phyloP scores from a whole-genome alignment of 805 yeast species.

The Starmerella etchellsii region DNA sequence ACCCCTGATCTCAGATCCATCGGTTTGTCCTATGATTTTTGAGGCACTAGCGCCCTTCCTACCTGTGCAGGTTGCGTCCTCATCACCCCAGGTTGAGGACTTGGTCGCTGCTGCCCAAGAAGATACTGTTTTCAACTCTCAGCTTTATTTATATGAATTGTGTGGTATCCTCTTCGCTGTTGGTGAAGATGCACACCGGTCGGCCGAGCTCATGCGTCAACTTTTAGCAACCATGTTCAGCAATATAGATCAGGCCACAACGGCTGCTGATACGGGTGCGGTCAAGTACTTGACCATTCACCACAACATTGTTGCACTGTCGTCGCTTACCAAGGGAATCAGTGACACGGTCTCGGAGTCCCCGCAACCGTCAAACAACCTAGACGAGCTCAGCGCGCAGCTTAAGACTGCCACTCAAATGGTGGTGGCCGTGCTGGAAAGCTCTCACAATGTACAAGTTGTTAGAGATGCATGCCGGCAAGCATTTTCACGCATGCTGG shows the following conservation, averaged over 20 bases:
- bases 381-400: constrained; percentile 32
- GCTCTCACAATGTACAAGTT: constrained; percentile 47
- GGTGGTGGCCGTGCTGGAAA: constrained; percentile 69
- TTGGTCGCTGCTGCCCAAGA: constrained; percentile 25
- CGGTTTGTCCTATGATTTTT: constrained; percentile 43
- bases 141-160: constrained; percentile 73
- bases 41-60: constrained; percentile 50
- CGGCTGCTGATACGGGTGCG: constrained; percentile 20
- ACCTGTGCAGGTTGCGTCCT: constrained; percentile 44
- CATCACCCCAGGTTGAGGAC: constrained; percentile 22
- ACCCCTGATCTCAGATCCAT: constrained; percentile 30
- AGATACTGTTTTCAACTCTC: constrained; percentile 56
- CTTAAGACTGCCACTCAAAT: constrained; percentile 67
- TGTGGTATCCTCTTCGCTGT: constrained; percentile 64
- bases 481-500: constrained; percentile 75
- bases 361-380: not conserved
- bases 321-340: constrained; percentile 79
- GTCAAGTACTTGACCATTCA: constrained; percentile 49
- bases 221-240: constrained; percentile 14
- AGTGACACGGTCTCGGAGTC: constrained; percentile 32
- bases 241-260: constrained; percentile 24
- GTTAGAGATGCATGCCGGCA: constrained; percentile 80
- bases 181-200: constrained; percentile 30
- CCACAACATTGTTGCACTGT: constrained; percentile 76
- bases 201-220: constrained; percentile 17